These are phyloP conservation scores for Chaetoceros muelleri DNA, from an alignment of 108 stramenopile genomes.

Conservation along the genomic window DNA sequence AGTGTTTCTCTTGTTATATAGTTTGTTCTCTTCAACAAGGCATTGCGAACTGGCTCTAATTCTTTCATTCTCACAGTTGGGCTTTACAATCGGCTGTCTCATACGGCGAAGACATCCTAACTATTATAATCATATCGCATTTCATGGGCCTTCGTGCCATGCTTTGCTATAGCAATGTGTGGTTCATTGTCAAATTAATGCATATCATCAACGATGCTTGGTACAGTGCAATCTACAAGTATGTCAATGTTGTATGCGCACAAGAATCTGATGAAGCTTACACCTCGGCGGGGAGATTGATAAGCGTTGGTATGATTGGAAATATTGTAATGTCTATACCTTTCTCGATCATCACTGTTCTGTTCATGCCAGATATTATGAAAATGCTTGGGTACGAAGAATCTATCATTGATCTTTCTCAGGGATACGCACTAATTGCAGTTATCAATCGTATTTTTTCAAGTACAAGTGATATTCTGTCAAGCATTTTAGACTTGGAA, in stretches of 20 bases:
- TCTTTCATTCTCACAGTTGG: not conserved
- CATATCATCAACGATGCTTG: not conserved
- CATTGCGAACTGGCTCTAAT: no score
- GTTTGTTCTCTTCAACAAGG: no score
- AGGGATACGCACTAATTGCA: not conserved
- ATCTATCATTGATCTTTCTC: not conserved
- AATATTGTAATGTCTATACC: not conserved
- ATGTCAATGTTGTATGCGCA: not conserved
- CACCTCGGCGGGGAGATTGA: not conserved
- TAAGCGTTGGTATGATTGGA: not conserved
- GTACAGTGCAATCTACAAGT: not conserved
- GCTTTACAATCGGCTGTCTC: not conserved
- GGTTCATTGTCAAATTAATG: not conserved
- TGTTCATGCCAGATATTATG: not conserved
- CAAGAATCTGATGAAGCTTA: not conserved
- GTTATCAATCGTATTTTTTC: not conserved
- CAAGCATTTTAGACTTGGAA: not conserved
- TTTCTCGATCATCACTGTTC: not conserved
- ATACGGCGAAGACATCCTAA: not conserved
- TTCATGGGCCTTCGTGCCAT: not conserved
- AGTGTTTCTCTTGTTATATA: no score
- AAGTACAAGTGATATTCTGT: not conserved
- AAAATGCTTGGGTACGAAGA: not conserved
- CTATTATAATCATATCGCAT: not conserved
- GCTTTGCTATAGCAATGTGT: not conserved